Conservation (phyloP, 164 flowering plant species). For the Stephania yunnanensis region DNA sequence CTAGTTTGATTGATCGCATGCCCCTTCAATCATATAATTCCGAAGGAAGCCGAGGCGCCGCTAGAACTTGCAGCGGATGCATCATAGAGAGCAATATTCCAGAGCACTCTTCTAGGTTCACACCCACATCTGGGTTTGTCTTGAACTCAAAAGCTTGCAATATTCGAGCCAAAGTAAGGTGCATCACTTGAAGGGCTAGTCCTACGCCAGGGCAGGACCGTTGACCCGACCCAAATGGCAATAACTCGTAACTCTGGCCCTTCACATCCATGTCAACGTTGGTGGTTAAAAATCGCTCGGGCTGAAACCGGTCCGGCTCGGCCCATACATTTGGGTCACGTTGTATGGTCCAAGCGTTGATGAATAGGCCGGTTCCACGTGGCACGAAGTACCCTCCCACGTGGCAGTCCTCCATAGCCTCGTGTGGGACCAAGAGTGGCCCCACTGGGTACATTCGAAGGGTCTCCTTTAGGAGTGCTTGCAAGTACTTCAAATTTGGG, state of each 20-base stretch:
- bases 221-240: conserved; percentile 1
- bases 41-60: neutral
- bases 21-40: neutral
- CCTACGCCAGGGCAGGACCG: neutral
- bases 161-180: neutral
- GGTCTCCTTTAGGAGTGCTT: neutral
- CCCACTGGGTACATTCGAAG: neutral
- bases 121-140: neutral
- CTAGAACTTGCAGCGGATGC: neutral
- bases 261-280: neutral
- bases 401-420: neutral
- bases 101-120: neutral
- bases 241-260: conserved; percentile 3
- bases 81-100: neutral
- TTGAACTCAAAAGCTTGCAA: conserved; percentile 4
- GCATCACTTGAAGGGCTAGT: conserved; percentile 1
- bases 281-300: conserved; percentile 3
- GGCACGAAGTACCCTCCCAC: neutral
- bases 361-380: neutral
- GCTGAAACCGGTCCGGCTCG: neutral
- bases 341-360: conserved; percentile 3
- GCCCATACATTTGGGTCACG: conserved; percentile 4
- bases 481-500: neutral
- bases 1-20: no score
- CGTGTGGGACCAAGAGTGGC: neutral